Evolutionary conservation across 2,329 filamentous ascomycete genomes (phyloP).

Genomic region (Cercospora sojina): DNA sequence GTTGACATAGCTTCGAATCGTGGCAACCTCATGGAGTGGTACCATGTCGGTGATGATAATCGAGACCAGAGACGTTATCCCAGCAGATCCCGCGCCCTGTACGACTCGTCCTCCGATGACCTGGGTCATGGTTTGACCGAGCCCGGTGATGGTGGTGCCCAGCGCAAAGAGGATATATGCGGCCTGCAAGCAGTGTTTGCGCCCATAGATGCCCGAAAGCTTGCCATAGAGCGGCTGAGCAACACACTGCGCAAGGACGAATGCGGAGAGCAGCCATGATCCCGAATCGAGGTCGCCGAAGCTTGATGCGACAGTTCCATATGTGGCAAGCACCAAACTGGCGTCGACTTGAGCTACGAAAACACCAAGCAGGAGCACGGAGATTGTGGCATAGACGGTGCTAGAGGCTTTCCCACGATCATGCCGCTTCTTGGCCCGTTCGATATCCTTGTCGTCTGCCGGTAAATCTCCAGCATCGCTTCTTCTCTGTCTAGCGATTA

Average conservation of each 20-base stretch:
- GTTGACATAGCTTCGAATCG: constrained; percentile 54
- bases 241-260: constrained; percentile 45
- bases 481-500: constrained; percentile 16
- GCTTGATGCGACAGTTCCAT: constrained; percentile 53
- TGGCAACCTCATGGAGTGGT: constrained; percentile 50
- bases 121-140: constrained; percentile 40
- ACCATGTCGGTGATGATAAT: constrained; percentile 54
- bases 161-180: constrained; percentile 46
- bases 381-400: constrained; percentile 32
- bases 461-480: constrained; percentile 25
- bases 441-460: constrained; percentile 28
- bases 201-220: constrained; percentile 48
- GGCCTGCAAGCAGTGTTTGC: constrained; percentile 42
- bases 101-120: constrained; percentile 45
- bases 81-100: constrained; percentile 48
- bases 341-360: constrained; percentile 66
- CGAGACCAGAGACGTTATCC: constrained; percentile 46
- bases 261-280: constrained; percentile 48
- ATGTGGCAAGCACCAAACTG: constrained; percentile 65
- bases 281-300: constrained; percentile 45
- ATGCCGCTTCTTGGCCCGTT: constrained; percentile 16
- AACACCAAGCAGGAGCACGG: constrained; percentile 50
- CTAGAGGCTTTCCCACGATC: constrained; percentile 8
- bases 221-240: constrained; percentile 47
- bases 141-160: constrained; percentile 44